phyloP scores from a whole-genome alignment of 2,329 filamentous ascomycete species.

The Penicillium concentricum region DNA sequence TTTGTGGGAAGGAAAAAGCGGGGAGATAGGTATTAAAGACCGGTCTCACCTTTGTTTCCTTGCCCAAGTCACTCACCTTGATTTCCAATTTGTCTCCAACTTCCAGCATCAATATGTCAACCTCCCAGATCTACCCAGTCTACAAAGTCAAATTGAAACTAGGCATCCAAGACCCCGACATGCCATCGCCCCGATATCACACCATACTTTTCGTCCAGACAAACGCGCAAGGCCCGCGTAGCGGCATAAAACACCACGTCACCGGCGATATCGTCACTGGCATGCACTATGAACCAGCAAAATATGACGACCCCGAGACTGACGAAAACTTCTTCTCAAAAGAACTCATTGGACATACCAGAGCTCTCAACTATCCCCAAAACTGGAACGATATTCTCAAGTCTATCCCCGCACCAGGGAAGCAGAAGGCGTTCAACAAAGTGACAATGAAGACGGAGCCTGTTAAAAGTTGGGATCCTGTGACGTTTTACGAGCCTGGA shows the following conservation, averaged over 20 bases:
- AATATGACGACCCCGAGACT: background rate
- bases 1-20: background rate
- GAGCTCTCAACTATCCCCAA: background rate
- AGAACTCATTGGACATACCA: background rate
- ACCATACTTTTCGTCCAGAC: conserved; percentile 3
- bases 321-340: conserved; percentile 2
- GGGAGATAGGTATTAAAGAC: background rate
- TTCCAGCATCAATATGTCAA: background rate
- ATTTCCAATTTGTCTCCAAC: background rate
- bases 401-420: background rate
- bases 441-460: conserved; percentile 3
- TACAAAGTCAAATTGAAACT: conserved; percentile 1
- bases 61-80: background rate
- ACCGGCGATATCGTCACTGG: conserved; percentile 2
- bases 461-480: background rate
- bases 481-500: background rate
- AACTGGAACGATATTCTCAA: conserved; percentile 1
- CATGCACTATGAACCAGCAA: background rate
- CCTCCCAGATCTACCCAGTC: background rate
- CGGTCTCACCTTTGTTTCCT: no score
- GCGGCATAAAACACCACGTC: conserved; percentile 5
- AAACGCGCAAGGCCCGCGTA: background rate
- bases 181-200: background rate
- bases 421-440: conserved; percentile 1
- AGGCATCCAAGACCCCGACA: conserved; percentile 1